A percentile compares a stretch with the other conserved stretches of the same genome.
These are phyloP conservation scores for Galeopsis tetrahit DNA, from an alignment of 257 asterid species.

Conservation along the genomic window DNA sequence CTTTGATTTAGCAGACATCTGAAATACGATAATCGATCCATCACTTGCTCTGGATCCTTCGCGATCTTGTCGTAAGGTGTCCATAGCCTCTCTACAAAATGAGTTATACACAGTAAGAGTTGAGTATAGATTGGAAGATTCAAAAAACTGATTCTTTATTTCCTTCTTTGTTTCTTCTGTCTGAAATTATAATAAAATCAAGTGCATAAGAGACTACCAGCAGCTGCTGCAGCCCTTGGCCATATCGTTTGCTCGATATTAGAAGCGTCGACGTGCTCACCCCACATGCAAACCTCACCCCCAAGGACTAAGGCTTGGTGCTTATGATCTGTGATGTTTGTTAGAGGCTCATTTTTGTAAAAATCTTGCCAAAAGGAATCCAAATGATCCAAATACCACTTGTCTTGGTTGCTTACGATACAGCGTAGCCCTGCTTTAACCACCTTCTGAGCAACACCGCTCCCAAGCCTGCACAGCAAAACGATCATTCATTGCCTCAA, in stretches of 20 bases:
- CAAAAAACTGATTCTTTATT: not conserved
- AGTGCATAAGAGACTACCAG: conserved; percentile 53
- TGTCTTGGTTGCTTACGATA: conserved; percentile 92
- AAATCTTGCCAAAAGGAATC: conserved; percentile 80
- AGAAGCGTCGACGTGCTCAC: conserved; percentile 75
- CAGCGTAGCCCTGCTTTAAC: conserved; percentile 84
- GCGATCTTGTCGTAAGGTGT: conserved; percentile 61
- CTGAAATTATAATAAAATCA: not conserved
- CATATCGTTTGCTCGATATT: conserved; percentile 86
- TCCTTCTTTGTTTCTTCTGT: not conserved
- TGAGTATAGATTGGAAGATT: not conserved
- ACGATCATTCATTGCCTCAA: not conserved
- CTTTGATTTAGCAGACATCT: conserved; percentile 87
- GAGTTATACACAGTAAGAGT: too few relatives aligned
- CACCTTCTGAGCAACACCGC: conserved; percentile 74
- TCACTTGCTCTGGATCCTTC: conserved; percentile 57
- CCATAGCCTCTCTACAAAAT: conserved; percentile 79
- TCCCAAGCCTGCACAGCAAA: conserved; percentile 65
- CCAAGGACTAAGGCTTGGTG: conserved; percentile 78
- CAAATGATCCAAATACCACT: conserved; percentile 89
- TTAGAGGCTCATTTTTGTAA: conserved; percentile 82
- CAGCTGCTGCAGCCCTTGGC: conserved; percentile 99
- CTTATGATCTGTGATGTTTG: conserved; percentile 69
- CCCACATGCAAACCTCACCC: conserved; percentile 96
- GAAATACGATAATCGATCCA: conserved; percentile 61